Percentiles rank a stretch among this genome's conserved stretches.
Evolutionary conservation across 2,329 filamentous ascomycete species (phyloP).

Genomic region (Uncinocarpus reesii): DNA sequence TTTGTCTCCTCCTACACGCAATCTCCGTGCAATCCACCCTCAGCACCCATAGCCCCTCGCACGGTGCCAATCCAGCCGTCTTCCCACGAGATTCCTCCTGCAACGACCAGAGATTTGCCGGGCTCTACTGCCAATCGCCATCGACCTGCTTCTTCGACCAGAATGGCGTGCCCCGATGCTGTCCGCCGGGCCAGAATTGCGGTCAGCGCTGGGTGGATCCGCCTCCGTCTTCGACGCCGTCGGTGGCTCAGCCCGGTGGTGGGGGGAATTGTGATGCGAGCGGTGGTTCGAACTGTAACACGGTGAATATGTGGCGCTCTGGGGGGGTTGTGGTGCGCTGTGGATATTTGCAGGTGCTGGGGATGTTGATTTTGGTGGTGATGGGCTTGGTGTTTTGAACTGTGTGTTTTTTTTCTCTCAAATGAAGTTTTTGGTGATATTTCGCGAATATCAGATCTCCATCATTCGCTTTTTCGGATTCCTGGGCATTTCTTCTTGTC

Average conservation of each 20-base stretch:
- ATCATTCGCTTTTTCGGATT: constrained; percentile 42
- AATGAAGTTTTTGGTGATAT: neutral
- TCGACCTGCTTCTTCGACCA: constrained; percentile 22
- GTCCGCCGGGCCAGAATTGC: constrained; percentile 22
- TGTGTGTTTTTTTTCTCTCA: neutral
- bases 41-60: neutral
- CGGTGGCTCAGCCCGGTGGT: neutral
- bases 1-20: neutral
- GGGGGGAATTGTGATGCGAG: constrained; percentile 1
- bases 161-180: constrained; percentile 22
- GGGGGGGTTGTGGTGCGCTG: neutral
- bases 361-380: neutral
- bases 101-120: constrained; percentile 5
- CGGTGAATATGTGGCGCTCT: neutral
- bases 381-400: neutral
- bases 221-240: neutral
- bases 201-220: constrained; percentile 7
- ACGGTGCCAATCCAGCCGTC: neutral
- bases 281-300: constrained; percentile 6
- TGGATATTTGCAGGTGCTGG: neutral
- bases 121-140: constrained; percentile 10
- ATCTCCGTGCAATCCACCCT: neutral
- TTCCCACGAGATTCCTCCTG: constrained; percentile 1
- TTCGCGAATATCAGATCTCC: constrained; percentile 23
- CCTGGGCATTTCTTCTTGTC: constrained; percentile 30